Base-by-base conservation (phyloP, 768 basidiomycete genomes). In the Phlegmacium glaucopus region DNA sequence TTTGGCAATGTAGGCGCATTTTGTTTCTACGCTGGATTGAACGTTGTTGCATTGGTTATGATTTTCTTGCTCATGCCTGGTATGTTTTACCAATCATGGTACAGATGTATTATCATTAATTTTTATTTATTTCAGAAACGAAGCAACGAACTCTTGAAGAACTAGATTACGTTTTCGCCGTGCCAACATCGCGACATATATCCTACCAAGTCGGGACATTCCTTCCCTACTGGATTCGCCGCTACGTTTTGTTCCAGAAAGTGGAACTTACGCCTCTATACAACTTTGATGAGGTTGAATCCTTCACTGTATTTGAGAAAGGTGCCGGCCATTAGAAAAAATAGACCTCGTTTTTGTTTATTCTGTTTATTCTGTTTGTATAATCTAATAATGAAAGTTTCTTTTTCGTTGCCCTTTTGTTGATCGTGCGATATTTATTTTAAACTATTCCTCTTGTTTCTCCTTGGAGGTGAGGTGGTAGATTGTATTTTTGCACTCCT, bases 51-150 rank as follows among this genome's bases (percentile, higher is more conserved):
- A 0, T 67, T 80, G 27, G 27, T 77, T 26, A 72, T 80, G 74
- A 80, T 82, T 36, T 79, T 81, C 65, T 69, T 80, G 60, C 59
- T 78, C 6, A 56, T 80, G 54, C 79, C 79, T 10, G 77, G 76
- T 75, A 59, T 40, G 71, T 30, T 44, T 28, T 35, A 39, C 16
- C n/a, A 27, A 12, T 8, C 17, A 25, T 29, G 42, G 42, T 36
- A 39, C 30, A 22, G 3, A 22, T 2, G 37, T n/a, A n/a, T n/a
- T n/a, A n/a, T 41, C 30, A 9, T n/a, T 11, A n/a, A n/a, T 34
- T 6, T 34, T 10, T 42, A 12, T 11, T 39, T 36, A 17, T 15
- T 48, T 17, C 54, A 70, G 76, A 76, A 72, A 74, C 78, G 11
- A 75, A 77, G 54, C 75, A 78, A 61, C 65, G 75, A 9, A 79